Evolutionary conservation across 2,329 filamentous ascomycete genomes (phyloP).

Genomic region (Aspergillus sp.): DNA sequence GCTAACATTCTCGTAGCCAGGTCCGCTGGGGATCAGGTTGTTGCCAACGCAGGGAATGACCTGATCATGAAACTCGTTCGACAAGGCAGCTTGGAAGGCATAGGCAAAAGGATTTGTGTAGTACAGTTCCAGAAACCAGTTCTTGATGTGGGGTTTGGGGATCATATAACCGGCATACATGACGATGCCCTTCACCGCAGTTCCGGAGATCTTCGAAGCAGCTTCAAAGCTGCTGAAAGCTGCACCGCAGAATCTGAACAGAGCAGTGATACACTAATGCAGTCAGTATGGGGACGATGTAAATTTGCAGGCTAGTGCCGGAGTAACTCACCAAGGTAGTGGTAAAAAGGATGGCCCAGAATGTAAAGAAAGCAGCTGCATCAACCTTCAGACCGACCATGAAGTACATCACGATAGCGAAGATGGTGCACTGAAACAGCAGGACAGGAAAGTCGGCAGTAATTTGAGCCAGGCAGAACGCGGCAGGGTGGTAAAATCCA

Average conservation of each 20-base stretch:
- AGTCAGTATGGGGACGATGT: conserved; percentile 7
- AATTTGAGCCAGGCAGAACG: conserved; percentile 36
- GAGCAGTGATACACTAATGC: conserved; percentile 51
- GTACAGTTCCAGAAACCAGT: conserved; percentile 47
- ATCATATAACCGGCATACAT: conserved; percentile 42
- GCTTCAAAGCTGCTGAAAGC: conserved; percentile 54
- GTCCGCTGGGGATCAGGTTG: conserved; percentile 29
- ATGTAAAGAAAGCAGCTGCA: conserved; percentile 60
- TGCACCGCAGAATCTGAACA: conserved; percentile 56
- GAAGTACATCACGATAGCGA: conserved; percentile 60
- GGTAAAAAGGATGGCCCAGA: conserved; percentile 52
- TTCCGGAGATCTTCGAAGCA: conserved; percentile 51
- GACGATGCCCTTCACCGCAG: conserved; percentile 27
- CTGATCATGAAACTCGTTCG: conserved; percentile 31
- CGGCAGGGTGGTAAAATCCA: conserved; percentile 55
- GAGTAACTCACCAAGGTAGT: conserved; percentile 45
- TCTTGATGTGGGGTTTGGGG: conserved; percentile 45
- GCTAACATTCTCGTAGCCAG: conserved; percentile 21
- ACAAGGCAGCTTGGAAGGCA: conserved; percentile 29
- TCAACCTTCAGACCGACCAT: conserved; percentile 56
- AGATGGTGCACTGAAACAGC: conserved; percentile 57
- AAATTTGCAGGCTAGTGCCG: neutral
- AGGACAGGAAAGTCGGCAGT: conserved; percentile 52
- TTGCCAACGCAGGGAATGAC: conserved; percentile 28
- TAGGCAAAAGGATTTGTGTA: conserved; percentile 34